phyloP scores from a whole-genome alignment of 495 filamentous ascomycete genomes.

The Cudoniella acicularis region DNA sequence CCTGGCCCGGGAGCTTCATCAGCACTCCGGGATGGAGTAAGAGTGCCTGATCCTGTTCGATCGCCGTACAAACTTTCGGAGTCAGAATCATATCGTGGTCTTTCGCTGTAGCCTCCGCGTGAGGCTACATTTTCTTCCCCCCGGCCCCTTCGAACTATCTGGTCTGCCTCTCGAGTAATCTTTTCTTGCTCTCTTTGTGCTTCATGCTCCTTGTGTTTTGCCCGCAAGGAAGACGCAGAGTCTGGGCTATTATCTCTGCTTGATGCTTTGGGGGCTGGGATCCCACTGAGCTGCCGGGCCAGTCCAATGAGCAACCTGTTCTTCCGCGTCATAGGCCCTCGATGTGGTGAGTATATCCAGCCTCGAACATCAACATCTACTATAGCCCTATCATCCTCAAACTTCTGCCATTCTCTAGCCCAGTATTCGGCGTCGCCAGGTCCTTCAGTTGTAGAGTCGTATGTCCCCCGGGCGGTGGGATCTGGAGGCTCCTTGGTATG shows the following conservation, averaged over 20 bases:
- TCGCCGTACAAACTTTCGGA: conserved; percentile 24
- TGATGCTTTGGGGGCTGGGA: conserved; percentile 58
- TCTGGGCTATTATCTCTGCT: conserved; percentile 23
- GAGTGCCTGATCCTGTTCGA: conserved; percentile 10
- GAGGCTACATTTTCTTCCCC: conserved; percentile 66
- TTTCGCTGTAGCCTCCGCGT: conserved; percentile 57
- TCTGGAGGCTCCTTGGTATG: conserved; percentile 46
- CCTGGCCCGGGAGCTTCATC: conserved; percentile 33
- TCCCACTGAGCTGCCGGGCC: conserved; percentile 77
- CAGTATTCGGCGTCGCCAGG: conserved; percentile 61
- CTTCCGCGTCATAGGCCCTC: conserved; percentile 81
- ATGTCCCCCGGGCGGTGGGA: conserved; percentile 18
- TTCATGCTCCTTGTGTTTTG: conserved; percentile 36
- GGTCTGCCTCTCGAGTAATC: conserved; percentile 66
- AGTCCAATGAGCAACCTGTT: conserved; percentile 82
- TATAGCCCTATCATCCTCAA: conserved; percentile 73
- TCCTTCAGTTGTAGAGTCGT: conserved; percentile 17
- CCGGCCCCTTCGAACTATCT: conserved; percentile 67
- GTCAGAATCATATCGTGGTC: conserved; percentile 33
- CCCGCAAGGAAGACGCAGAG: conserved; percentile 10
- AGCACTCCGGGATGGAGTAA: conserved; percentile 18
- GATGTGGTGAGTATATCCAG: conserved; percentile 82
- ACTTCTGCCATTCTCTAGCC: conserved; percentile 62
- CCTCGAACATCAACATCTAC: conserved; percentile 93
- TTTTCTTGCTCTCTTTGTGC: conserved; percentile 51